phyloP scores from a whole-genome alignment of 208 protist genomes.

The Leishmania arabica region DNA sequence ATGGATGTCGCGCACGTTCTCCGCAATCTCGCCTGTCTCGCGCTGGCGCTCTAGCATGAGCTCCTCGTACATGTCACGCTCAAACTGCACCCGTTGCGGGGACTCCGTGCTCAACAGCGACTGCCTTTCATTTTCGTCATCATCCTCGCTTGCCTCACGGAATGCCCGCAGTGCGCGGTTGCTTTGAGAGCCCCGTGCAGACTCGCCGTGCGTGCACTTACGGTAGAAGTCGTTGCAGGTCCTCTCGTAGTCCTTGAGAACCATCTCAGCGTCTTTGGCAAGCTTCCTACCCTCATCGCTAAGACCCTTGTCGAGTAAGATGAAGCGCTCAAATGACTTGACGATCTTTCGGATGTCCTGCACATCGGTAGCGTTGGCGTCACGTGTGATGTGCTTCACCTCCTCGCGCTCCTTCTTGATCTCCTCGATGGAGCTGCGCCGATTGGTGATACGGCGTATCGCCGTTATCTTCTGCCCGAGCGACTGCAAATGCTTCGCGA shows the following conservation, averaged over 20 bases:
- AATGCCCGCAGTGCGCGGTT: conserved; percentile 14
- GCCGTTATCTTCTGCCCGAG: conserved; percentile 63
- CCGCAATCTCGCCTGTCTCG: conserved; percentile 84
- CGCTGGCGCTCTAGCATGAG: conserved; percentile 81
- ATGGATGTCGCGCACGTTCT: conserved; percentile 86
- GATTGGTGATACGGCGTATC: conserved; percentile 80
- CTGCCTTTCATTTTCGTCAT: conserved; percentile 28
- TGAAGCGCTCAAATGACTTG: conserved; percentile 72
- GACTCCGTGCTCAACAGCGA: conserved; percentile 13
- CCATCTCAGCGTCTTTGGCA: conserved; percentile 65
- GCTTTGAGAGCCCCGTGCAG: conserved; percentile 39
- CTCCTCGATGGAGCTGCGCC: conserved; percentile 60
- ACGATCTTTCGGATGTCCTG: conserved; percentile 70
- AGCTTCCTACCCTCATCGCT: conserved; percentile 73
- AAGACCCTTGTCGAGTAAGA: conserved; percentile 64
- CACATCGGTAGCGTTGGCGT: conserved; percentile 67
- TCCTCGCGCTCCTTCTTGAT: conserved; percentile 79
- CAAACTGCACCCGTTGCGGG: conserved; percentile 64
- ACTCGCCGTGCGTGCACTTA: conserved; percentile 77
- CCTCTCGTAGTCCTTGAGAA: conserved; percentile 70
- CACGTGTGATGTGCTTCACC: conserved; percentile 59
- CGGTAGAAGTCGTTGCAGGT: conserved; percentile 87
- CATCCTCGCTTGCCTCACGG: conserved; percentile 39
- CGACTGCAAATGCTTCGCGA: conserved; percentile 56
- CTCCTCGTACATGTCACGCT: conserved; percentile 80